Evolutionary conservation across 192 early-diverging fungal species (phyloP).

Genomic region (Coemansia sp.): DNA sequence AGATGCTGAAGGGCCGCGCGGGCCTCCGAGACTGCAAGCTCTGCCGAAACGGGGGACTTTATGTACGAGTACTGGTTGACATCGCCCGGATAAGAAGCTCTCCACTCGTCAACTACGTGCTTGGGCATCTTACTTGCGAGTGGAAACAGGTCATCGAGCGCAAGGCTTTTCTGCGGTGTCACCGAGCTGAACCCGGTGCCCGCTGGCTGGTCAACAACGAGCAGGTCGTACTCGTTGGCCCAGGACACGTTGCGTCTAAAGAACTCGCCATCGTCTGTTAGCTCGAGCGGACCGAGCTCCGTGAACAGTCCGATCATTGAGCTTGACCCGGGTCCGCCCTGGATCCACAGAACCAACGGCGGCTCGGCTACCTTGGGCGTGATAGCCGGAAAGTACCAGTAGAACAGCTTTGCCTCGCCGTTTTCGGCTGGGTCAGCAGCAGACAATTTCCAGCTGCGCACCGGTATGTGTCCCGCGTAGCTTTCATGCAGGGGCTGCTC

Average conservation of each 20-base stretch:
- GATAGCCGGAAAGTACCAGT: conserved; percentile 81
- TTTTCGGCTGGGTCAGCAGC: conserved; percentile 27
- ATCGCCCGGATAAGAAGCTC: conserved; percentile 28
- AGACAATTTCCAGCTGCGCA: conserved; percentile 54
- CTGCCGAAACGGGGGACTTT: conserved; percentile 32
- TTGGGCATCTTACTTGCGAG: conserved; percentile 28
- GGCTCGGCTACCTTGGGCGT: conserved; percentile 59
- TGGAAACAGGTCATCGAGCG: conserved; percentile 46
- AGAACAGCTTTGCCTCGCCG: conserved; percentile 57
- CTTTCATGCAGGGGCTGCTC: conserved; percentile 61
- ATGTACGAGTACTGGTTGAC: conserved; percentile 29
- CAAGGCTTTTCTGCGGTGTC: conserved; percentile 28
- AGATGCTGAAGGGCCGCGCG: conserved; percentile 20
- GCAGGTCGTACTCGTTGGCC: conserved; percentile 69
- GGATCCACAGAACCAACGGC: conserved; percentile 75
- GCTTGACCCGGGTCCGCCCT: conserved; percentile 80
- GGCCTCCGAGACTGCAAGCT: conserved; percentile 27
- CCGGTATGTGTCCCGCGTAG: conserved; percentile 61
- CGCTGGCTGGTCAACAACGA: conserved; percentile 82
- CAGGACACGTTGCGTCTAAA: conserved; percentile 58
- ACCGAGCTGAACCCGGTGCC: conserved; percentile 69
- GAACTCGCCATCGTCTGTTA: conserved; percentile 61
- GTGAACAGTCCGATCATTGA: conserved; percentile 79
- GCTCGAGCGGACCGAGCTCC: conserved; percentile 71
- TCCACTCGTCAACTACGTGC: conserved; percentile 21